phyloP scores from a whole-genome alignment of 2,329 filamentous ascomycete genomes.

The Pestalotiopsis sp. region DNA sequence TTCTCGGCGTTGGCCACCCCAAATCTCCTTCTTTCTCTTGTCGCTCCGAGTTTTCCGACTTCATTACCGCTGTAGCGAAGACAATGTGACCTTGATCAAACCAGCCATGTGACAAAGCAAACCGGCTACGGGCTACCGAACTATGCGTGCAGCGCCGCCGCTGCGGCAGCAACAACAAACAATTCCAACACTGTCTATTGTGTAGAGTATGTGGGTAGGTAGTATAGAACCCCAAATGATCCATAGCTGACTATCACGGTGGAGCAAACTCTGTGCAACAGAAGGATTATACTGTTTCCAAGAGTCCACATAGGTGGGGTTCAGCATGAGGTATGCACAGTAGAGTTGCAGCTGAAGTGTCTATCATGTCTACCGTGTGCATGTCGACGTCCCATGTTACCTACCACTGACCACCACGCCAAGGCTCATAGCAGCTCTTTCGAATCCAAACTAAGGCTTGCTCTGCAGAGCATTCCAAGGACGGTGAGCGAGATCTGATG shows the following conservation, averaged over 20 bases:
- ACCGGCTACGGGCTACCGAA: neutral
- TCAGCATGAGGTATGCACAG: neutral
- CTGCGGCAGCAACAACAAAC: neutral
- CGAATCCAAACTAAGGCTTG: neutral
- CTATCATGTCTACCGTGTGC: neutral
- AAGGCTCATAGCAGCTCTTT: neutral
- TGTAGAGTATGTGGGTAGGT: neutral
- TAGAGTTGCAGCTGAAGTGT: neutral
- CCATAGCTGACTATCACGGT: neutral
- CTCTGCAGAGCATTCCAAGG: neutral
- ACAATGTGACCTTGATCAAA: neutral
- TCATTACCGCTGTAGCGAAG: neutral
- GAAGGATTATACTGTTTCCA: conserved; percentile 2
- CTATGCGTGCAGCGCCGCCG: too few species aligned
- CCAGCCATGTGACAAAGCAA: neutral
- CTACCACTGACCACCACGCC: too few species aligned
- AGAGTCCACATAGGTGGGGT: neutral
- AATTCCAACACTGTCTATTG: neutral
- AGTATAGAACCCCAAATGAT: neutral
- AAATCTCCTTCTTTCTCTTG: neutral
- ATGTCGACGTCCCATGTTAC: neutral
- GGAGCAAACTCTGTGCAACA: neutral
- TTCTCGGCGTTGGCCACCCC: neutral
- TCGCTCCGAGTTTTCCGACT: conserved; percentile 1
- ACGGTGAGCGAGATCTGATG: neutral